phyloP scores from a whole-genome alignment of 1,284 basidiomycete species.

The Pisolithus thermaeus region DNA sequence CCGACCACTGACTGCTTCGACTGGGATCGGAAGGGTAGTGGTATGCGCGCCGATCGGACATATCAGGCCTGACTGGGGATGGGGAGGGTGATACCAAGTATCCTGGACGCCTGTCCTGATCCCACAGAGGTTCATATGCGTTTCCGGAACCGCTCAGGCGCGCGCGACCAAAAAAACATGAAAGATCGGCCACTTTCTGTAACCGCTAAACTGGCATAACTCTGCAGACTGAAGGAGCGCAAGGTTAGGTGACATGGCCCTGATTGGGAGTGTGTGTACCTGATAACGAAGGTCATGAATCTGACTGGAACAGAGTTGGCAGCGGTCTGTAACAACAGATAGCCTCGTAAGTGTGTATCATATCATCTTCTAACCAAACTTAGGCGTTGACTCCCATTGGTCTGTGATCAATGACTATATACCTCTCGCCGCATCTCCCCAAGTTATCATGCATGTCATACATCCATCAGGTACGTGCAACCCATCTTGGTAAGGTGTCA shows the following conservation, averaged over 20 bases:
- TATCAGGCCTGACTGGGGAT: conserved; percentile 6
- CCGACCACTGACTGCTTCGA: conserved; percentile 20
- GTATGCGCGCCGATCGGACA: conserved; percentile 29
- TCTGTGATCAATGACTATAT: background rate
- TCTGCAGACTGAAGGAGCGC: conserved; percentile 8
- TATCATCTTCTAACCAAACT: conserved; percentile 27
- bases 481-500: conserved; percentile 12
- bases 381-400: conserved; percentile 21
- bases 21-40: conserved; percentile 16
- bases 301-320: conserved; percentile 21
- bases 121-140: conserved; percentile 25
- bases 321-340: conserved; percentile 9
- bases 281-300: conserved; percentile 14
- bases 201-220: conserved; percentile 21
- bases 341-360: conserved; percentile 24
- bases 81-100: conserved; percentile 1
- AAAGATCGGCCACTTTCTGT: conserved; percentile 24
- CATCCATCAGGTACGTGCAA: conserved; percentile 11
- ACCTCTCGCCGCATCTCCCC: background rate
- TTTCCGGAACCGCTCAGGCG: conserved; percentile 27
- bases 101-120: background rate
- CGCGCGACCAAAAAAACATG: conserved; percentile 21
- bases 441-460: conserved; percentile 6
- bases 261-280: conserved; percentile 26
- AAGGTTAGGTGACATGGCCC: conserved; percentile 26